Evolutionary conservation across 768 basidiomycete species (phyloP).

Genomic region (Kwoniella europaea): DNA sequence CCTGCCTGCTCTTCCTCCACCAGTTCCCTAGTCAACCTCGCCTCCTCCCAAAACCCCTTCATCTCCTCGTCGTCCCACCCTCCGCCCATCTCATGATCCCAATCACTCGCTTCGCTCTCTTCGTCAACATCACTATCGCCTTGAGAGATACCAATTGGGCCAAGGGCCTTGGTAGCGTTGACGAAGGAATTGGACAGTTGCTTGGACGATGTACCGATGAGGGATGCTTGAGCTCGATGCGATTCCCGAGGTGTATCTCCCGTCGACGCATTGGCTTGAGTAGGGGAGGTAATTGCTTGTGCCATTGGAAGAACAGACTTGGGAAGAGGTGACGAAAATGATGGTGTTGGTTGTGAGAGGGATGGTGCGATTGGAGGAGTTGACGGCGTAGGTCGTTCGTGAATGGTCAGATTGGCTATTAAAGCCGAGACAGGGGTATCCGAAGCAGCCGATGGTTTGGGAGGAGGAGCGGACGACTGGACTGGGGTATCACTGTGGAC

Average conservation of each 20-base stretch:
- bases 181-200: conserved; percentile 17
- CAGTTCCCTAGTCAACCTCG: conserved; percentile 22
- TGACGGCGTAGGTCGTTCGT: conserved; percentile 28
- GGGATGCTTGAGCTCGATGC: conserved; percentile 8
- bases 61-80: conserved; percentile 26
- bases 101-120: conserved; percentile 19
- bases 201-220: conserved; percentile 5
- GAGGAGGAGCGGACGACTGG: background rate
- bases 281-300: background rate
- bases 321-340: background rate
- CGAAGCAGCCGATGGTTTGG: background rate
- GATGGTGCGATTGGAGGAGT: conserved; percentile 21
- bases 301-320: background rate
- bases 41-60: conserved; percentile 23
- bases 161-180: conserved; percentile 14
- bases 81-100: conserved; percentile 26
- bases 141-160: conserved; percentile 3
- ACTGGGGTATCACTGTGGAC: background rate
- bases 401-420: conserved; percentile 32
- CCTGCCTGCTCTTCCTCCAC: conserved; percentile 6
- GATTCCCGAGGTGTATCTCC: background rate
- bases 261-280: background rate
- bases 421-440: conserved; percentile 15
- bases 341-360: background rate
- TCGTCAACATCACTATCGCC: conserved; percentile 19